phyloP scores from a whole-genome alignment of 192 early-diverging fungal species.

The Backusella australiensis region DNA sequence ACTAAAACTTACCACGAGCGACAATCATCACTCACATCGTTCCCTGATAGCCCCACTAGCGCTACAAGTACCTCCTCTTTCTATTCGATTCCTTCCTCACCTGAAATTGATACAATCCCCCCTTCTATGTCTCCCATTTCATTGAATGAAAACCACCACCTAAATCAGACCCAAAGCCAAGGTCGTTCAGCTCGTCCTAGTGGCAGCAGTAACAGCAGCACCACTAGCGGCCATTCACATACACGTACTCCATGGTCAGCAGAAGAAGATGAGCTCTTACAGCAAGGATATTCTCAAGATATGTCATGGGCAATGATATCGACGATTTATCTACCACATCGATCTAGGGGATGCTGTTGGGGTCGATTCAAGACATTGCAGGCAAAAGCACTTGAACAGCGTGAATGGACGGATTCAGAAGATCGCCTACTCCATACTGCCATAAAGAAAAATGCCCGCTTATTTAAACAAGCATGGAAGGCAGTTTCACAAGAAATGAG shows the following conservation, averaged over 20 bases:
- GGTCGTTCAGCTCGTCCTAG: not conserved
- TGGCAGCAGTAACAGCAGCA: not conserved
- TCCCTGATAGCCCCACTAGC: conserved; percentile 5
- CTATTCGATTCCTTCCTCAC: not conserved
- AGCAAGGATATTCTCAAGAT: conserved; percentile 24
- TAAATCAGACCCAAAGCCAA: not conserved
- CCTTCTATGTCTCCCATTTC: not conserved
- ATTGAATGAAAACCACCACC: not conserved
- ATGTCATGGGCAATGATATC: conserved; percentile 30
- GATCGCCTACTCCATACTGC: conserved; percentile 11
- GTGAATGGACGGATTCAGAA: conserved; percentile 23
- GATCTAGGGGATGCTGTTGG: conserved; percentile 31
- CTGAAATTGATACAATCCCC: not conserved
- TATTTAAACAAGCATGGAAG: conserved; percentile 31
- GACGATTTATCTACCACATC: conserved; percentile 19
- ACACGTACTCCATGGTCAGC: conserved; percentile 25
- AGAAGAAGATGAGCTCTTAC: conserved; percentile 26
- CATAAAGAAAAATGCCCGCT: conserved; percentile 19
- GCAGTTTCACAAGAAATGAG: conserved; percentile 18
- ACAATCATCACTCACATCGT: not conserved
- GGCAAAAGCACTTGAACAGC: conserved; percentile 14
- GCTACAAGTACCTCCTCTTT: not conserved
- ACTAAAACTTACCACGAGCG: not conserved
- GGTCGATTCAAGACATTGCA: conserved; percentile 30
- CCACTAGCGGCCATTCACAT: not conserved